Evolutionary conservation across 78 protist genomes (phyloP), one percentile per base, ranked within the genome.

Genomic region (Dictyostelium brefeldianum): DNA sequence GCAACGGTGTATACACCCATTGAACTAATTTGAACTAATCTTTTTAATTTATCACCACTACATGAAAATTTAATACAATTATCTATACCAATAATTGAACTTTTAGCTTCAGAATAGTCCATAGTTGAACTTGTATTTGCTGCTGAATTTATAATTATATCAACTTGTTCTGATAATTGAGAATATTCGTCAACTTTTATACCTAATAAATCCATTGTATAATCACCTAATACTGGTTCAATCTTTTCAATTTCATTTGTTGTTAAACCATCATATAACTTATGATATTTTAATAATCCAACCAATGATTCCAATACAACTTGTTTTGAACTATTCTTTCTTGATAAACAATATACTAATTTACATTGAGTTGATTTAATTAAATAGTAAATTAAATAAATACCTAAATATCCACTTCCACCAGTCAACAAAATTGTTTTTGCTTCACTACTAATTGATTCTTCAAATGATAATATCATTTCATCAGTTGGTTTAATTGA

Each of bases 341-440:
- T 67, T 29, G 31, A 8, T 36, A 67, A 67, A 67, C 75, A 67
- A 67, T 67, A 67, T 15, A 67, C 47, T 15, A n/a, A 15, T 67
- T 22, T 29, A 31, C 75, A 67, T 5, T 27, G 27, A n/a, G 5
- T 4, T 67, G n/a, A 15, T 67, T 67, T 67, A 7, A 73, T 15
- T 46, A 73, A 46, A 46, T 73, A 11, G 5, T 17, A n/a, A 18
- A 73, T 1, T 18, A 73, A 8, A 46, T 73, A 29, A 27, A 29
- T 14, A 54, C 90, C 90, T 3, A 83, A 14, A 27, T 36, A 83
- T 43, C 80, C 90, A 53, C 70, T 71, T 27, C 41, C 50, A 71
- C 90, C 90, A 41, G 90, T 83, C 47, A 83, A 71, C 5, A 83
- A 70, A 29, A 82, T 80, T 15, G n/a, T 53, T 36, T 36, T 36